Evolutionary conservation across 1,284 basidiomycete species (phyloP), one percentile per base, ranked within the genome.

Genomic region (Coniophora puteana): DNA sequence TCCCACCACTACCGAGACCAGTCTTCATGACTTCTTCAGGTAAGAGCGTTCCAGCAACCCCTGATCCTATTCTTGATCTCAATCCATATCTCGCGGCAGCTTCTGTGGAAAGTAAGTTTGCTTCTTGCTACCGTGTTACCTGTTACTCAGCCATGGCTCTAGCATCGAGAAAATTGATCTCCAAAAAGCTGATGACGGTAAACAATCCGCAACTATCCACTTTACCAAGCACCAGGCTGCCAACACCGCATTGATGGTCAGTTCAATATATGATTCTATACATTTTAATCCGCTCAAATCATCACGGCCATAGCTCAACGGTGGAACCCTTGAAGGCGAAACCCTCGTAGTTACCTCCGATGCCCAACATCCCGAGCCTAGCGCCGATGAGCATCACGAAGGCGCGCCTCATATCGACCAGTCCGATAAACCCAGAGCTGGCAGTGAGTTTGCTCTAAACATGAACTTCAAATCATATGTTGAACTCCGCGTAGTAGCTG

Each of bases 151-250:
- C 27, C 35, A n/a, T 22, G 10, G 2, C 24, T 41, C 4, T 47
- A 85, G 81, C 54, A 89, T 90, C 57, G 55, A 59, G 17, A 71
- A 71, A 17, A 80, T 91, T 55, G 76, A 87, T 18, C 63, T 70
- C 57, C 61, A 74, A 21, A 62, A 58, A 23, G 60, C 59, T 16
- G 53, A 57, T 2, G 52, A 39, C 13, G 49, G 52, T 20, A 40
- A 62, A 38, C 59, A 61, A 25, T 57, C 57, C 3, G 87, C 88
- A 5, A 67, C 66, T 14, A 73, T 92, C 46, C 59, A 76, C 42
- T 92, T 90, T 52, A 83, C 86, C 60, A 89, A 89, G 62, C 67
- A 78, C 12, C 78, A 78, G 11, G 84, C 89, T 2, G 89, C 83
- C 8, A 83, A 82, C 61, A 92, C 89, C 0, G 89, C 89, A 5